Evolutionary conservation across 2,329 filamentous ascomycete species (phyloP), one percentile per base, ranked within the genome.

Genomic region (Ophiostoma piceae): DNA sequence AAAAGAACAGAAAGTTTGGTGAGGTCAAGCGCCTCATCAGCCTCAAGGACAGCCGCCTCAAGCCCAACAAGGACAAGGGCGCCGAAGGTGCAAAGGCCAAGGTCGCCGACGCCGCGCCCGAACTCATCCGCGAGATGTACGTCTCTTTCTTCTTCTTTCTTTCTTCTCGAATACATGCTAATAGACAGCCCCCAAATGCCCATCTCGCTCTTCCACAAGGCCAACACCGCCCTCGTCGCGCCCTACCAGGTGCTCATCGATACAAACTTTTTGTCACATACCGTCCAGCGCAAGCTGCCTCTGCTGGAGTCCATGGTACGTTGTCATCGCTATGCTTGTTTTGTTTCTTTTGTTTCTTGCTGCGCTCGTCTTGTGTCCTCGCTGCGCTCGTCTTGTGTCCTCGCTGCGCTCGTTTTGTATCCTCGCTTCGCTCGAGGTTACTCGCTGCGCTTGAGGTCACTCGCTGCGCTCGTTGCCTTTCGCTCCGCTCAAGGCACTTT

Each of bases 1-100:
- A 96, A 83, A 92, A 89, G 79, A 96, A 92, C 68, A 89, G 94
- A 82, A 97, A 97, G 83, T 98, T 97, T 79, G 94, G 88, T 5
- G 60, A 71, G 71, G 73, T 93, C 77, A 96, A 97, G 83, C 85
- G 92, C 75, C 83, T 97, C 68, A 93, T 97, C 75, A 89, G 91
- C 67, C 88, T 91, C 76, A 87, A 88, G 71, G 94, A 98, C 83
- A 88, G 87, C 65, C 85, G 93, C 70, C 83, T 96, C 67, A 93
- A 94, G 79, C 90, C 92, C 80, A 96, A 96, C 80, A 86, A 90
- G 75, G 81, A 85, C 76, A 90, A 89, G 72, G 78, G 80, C 16
- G 82, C 84, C 62, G 81, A 82, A 64, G 77, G 78, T 32, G 77
- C 79, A 47, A 81, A 79, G 72, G 82, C 85, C 72, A 80, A 81